Conservation (phyloP, 2,329 filamentous ascomycete species). For the Aureobasidium pullulans region DNA sequence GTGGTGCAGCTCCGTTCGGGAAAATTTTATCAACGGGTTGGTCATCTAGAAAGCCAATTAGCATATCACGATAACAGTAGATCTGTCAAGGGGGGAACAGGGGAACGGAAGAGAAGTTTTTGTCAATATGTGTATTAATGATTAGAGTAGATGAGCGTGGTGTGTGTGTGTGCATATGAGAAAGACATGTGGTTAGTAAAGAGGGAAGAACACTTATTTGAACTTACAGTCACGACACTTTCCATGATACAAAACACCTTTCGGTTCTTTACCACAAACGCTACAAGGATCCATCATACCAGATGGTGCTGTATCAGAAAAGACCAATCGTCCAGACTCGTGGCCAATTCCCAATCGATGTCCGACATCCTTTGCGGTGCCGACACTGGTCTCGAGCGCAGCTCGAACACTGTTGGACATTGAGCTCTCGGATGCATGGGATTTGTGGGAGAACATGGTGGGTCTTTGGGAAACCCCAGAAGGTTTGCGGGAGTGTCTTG, state of each 20-base stretch:
- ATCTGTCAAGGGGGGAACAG: no score
- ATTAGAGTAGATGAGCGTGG: no score
- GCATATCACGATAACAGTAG: no score
- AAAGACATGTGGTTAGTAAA: no score
- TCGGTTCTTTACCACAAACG: not conserved
- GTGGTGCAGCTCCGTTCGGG: no score
- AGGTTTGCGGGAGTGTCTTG: not conserved
- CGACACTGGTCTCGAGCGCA: not conserved
- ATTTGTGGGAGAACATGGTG: not conserved
- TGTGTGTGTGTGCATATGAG: no score
- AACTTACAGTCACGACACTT: not conserved
- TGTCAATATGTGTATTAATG: no score
- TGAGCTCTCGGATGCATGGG: not conserved
- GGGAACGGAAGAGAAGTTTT: no score
- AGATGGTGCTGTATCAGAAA: not conserved
- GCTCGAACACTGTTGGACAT: not conserved
- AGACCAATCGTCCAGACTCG: not conserved
- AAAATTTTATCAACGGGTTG: no score
- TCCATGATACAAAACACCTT: not conserved
- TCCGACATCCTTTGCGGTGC: not conserved
- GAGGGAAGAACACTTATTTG: not conserved
- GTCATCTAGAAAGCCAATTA: no score
- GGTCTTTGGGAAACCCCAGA: not conserved
- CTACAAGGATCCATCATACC: slow-evolving; percentile 10
- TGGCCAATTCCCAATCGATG: not conserved